Evolutionary conservation across 805 yeast species (phyloP).

Genomic region (Saturnispora besseyi): DNA sequence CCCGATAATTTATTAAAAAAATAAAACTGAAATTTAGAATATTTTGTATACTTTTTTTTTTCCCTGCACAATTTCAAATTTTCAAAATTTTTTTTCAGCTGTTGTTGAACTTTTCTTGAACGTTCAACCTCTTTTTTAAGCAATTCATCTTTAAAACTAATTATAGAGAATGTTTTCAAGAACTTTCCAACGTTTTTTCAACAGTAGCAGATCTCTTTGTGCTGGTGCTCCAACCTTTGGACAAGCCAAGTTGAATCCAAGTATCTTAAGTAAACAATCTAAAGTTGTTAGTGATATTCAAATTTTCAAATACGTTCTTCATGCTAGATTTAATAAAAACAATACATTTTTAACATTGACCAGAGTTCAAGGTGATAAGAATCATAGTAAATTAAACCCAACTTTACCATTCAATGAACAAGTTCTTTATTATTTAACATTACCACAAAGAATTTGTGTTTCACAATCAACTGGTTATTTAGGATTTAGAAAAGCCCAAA

Average conservation of each 20-base stretch:
- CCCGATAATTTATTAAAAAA: not conserved
- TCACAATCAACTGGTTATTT: conserved; percentile 73
- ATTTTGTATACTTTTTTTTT: not conserved
- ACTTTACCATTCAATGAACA: conserved; percentile 53
- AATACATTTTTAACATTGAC: conserved; percentile 75
- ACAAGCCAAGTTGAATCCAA: conserved; percentile 17
- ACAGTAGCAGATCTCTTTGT: not conserved
- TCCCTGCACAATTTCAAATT: not conserved
- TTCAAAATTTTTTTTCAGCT: not conserved
- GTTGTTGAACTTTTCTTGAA: not conserved
- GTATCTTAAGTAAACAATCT: conserved; percentile 8
- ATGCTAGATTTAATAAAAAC: conserved; percentile 71
- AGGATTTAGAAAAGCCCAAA: conserved; percentile 82
- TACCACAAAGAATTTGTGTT: conserved; percentile 66
- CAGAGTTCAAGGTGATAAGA: conserved; percentile 57
- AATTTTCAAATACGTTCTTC: conserved; percentile 58
- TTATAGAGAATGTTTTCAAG: not conserved
- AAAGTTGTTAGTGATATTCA: conserved; percentile 17
- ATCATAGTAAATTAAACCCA: conserved; percentile 48
- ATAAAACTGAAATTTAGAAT: not conserved
- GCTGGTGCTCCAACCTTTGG: conserved; percentile 20
- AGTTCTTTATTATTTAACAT: conserved; percentile 65
- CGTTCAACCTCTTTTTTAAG: not conserved
- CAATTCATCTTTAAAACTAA: not conserved
- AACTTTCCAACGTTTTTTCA: conserved; percentile 7